Evolutionary conservation across 345 rosid species (phyloP).

Genomic region (Streptanthus diversifolius): DNA sequence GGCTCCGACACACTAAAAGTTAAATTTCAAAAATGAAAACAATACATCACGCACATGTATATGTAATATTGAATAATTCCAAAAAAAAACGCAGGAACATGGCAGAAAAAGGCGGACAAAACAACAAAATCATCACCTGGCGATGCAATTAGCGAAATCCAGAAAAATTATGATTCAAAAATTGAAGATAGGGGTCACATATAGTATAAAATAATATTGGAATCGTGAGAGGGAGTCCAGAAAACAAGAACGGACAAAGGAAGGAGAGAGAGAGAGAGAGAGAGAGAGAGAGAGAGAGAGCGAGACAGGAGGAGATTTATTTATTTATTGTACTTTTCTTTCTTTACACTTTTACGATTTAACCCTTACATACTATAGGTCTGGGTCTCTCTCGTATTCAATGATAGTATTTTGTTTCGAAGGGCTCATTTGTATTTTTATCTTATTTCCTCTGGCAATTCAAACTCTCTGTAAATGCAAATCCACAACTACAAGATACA

Average conservation of each 20-base stretch:
- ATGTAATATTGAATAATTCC: not conserved
- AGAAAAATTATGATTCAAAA: not conserved
- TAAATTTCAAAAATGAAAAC: not conserved
- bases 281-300: no score
- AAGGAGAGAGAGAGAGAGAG: not conserved
- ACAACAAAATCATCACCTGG: slow-evolving; percentile 10
- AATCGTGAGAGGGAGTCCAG: not conserved
- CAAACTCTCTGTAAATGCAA: no score
- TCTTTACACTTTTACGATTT: not conserved
- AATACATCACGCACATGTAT: not conserved
- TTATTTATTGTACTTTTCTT: no score
- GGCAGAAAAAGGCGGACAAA: not conserved
- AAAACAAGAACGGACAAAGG: not conserved
- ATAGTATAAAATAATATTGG: not conserved
- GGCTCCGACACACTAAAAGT: not conserved
- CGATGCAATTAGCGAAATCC: slow-evolving; percentile 9
- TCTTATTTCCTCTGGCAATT: no score
- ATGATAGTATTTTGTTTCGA: no score
- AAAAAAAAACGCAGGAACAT: not conserved
- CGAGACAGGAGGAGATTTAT: no score
- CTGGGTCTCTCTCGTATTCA: not conserved
- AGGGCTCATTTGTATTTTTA: slow-evolving; percentile 9
- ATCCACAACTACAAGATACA: not conserved
- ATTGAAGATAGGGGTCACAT: not conserved
- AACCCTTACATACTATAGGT: slow-evolving; percentile 16